Percentiles rank a stretch among this genome's conserved stretches.
Conservation (phyloP, 257 asterid species). For the Datura wrightii region DNA sequence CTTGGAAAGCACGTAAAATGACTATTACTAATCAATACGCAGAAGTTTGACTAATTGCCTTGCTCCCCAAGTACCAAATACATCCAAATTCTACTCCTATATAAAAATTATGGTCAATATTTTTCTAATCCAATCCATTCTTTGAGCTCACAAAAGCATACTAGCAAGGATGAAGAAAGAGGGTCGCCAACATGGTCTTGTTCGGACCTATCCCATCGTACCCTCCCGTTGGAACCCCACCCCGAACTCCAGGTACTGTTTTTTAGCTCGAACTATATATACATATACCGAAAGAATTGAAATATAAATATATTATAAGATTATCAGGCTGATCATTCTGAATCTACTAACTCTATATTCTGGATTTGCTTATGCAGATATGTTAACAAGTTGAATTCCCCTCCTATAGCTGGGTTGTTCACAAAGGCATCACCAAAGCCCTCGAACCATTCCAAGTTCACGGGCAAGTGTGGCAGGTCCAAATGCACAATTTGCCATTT, state of each 20-base stretch:
- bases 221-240: slow-evolving; percentile 43
- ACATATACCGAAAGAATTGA: background rate
- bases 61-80: slow-evolving; percentile 5
- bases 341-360: background rate
- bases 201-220: slow-evolving; percentile 55
- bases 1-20: background rate
- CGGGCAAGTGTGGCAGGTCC: slow-evolving; percentile 67
- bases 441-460: slow-evolving; percentile 85
- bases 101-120: background rate
- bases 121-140: background rate
- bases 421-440: slow-evolving; percentile 64
- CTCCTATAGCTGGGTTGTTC: slow-evolving; percentile 71
- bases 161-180: slow-evolving; percentile 13
- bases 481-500: slow-evolving; percentile 58
- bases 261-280: slow-evolving; percentile 31
- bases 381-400: slow-evolving; percentile 23
- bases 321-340: background rate
- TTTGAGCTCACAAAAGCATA: background rate
- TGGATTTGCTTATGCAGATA: background rate
- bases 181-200: slow-evolving; percentile 65
- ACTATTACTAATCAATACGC: background rate
- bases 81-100: background rate
- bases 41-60: slow-evolving; percentile 19
- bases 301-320: background rate
- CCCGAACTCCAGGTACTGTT: slow-evolving; percentile 32